phyloP scores from a whole-genome alignment of 345 rosid genomes.

The Mercurialis annua region DNA sequence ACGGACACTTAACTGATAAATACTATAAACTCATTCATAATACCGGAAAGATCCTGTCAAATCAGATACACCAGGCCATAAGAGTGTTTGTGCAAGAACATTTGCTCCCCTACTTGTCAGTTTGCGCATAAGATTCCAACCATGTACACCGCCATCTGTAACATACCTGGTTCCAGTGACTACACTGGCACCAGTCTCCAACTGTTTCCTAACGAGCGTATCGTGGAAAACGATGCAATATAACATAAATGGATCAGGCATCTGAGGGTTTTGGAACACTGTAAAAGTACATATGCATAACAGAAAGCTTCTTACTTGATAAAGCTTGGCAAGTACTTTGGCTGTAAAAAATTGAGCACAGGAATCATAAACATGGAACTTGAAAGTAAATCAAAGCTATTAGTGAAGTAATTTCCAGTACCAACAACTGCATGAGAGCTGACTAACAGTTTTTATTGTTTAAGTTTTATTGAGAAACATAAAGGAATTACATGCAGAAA shows the following conservation, averaged over 20 bases:
- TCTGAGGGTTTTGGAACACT: not conserved
- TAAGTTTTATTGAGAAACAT: not conserved
- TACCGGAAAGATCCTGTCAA: conserved; percentile 96
- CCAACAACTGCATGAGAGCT: not conserved
- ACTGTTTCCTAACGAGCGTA: conserved; percentile 62
- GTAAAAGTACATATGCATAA: conserved; percentile 7
- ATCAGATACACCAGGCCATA: conserved; percentile 98
- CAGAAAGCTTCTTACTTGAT: conserved; percentile 58
- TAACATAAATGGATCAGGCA: conserved; percentile 16
- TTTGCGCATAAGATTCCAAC: conserved; percentile 98
- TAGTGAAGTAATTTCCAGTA: not conserved
- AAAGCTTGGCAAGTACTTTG: conserved; percentile 88
- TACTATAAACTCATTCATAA: conserved; percentile 10
- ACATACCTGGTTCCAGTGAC: conserved; percentile 93
- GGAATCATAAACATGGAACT: conserved; percentile 7
- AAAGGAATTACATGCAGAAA: not conserved
- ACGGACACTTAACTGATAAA: not conserved
- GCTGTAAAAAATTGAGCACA: conserved; percentile 52
- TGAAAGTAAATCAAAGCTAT: not conserved
- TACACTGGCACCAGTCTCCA: conserved; percentile 84
- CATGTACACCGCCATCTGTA: conserved; percentile 87
- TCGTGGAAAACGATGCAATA: conserved; percentile 4
- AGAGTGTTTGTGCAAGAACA: conserved; percentile 88
- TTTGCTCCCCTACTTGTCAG: conserved; percentile 98
- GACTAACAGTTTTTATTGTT: not conserved